Evolutionary conservation across 2,329 filamentous ascomycete genomes (phyloP).

Genomic region (Alternaria burnsii): DNA sequence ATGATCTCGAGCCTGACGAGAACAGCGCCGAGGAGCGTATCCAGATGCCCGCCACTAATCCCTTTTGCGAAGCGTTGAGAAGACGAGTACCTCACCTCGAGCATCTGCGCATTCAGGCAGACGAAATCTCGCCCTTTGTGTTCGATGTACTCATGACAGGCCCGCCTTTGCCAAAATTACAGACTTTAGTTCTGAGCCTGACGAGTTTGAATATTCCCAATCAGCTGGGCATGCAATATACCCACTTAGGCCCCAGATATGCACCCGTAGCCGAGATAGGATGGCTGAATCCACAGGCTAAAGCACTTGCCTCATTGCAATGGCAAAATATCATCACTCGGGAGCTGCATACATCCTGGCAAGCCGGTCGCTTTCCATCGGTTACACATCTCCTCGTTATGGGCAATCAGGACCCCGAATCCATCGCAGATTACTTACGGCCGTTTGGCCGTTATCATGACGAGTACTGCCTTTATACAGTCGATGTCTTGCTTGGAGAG

Average conservation of each 20-base stretch:
- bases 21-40: neutral
- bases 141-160: neutral
- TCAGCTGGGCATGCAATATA: neutral
- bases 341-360: neutral
- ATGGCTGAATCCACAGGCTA: rapidly evolving
- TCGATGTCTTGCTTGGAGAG: neutral
- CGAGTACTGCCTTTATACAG: neutral
- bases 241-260: neutral
- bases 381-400: neutral
- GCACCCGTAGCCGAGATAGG: too few relatives aligned
- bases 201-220: rapidly evolving
- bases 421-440: too few relatives aligned
- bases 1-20: neutral
- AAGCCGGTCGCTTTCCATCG: neutral
- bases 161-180: neutral
- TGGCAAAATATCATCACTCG: neutral
- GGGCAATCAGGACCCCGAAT: neutral
- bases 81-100: neutral
- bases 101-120: neutral
- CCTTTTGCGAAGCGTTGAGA: neutral
- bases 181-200: neutral
- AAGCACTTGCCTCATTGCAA: neutral
- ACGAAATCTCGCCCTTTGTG: neutral
- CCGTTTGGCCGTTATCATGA: too few relatives aligned
- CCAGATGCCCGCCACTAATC: neutral